Conservation (phyloP, 1,284 basidiomycete species). For the Pascua guehoae region DNA sequence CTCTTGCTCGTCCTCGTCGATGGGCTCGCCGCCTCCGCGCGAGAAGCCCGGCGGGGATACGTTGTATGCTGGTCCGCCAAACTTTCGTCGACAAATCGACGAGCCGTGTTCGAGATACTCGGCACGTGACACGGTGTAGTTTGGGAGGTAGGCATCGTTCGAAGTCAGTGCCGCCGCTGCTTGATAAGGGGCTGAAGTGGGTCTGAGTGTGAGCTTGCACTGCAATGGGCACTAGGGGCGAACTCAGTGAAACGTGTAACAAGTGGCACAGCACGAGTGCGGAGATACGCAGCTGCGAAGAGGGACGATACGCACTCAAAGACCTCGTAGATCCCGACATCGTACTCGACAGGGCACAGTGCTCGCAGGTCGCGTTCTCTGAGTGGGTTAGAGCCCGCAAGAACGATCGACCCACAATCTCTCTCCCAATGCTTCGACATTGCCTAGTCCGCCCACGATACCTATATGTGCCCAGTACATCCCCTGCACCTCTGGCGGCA, state of each 20-base stretch:
- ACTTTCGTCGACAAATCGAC: conserved; percentile 58
- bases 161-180: conserved; percentile 62
- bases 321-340: conserved; percentile 67
- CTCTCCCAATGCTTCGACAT: conserved; percentile 67
- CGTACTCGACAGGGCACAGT: conserved; percentile 72
- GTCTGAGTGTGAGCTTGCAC: conserved; percentile 51
- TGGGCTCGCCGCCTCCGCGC: conserved; percentile 14
- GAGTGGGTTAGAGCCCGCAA: background rate
- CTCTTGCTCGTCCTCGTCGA: conserved; percentile 43
- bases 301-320: conserved; percentile 61
- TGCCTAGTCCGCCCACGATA: conserved; percentile 76
- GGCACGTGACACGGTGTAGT: conserved; percentile 62
- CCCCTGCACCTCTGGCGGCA: conserved; percentile 74
- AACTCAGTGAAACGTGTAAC: too few relatives aligned
- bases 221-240: background rate
- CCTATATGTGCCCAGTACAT: conserved; percentile 94
- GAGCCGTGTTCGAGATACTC: conserved; percentile 80
- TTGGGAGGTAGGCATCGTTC: conserved; percentile 55
- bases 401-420: conserved; percentile 62
- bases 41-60: conserved; percentile 38
- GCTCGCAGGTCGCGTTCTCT: conserved; percentile 63
- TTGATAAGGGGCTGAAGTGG: conserved; percentile 68
- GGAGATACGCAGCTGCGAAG: background rate
- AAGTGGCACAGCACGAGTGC: too few relatives aligned
- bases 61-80: conserved; percentile 41